These are phyloP conservation scores for Fusarium annulatum DNA, from an alignment of 2,329 filamentous ascomycete species.

Conservation along the genomic window DNA sequence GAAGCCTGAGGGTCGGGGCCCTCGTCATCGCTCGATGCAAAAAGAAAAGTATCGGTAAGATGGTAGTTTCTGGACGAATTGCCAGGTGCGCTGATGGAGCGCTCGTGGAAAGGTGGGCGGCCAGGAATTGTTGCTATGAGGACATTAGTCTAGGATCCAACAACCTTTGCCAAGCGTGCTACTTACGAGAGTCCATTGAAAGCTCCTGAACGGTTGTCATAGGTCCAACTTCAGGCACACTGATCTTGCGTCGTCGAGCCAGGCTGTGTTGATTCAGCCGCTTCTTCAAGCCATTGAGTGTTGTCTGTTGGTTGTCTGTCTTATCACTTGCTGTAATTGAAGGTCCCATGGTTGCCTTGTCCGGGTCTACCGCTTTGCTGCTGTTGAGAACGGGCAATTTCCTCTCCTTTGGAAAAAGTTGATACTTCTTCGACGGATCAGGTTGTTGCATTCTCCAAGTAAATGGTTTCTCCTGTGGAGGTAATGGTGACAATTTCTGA, in stretches of 20 bases:
- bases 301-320: slow-evolving; percentile 51
- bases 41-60: slow-evolving; percentile 42
- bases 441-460: slow-evolving; percentile 70
- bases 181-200: slow-evolving; percentile 76
- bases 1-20: slow-evolving; percentile 37
- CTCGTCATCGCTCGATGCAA: slow-evolving; percentile 40
- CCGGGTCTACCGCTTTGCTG: slow-evolving; percentile 62
- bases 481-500: slow-evolving; percentile 44
- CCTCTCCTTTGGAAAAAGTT: slow-evolving; percentile 68
- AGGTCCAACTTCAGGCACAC: slow-evolving; percentile 71
- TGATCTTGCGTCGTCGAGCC: slow-evolving; percentile 70
- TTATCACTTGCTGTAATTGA: slow-evolving; percentile 56
- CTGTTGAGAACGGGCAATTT: slow-evolving; percentile 55
- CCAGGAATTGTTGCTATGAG: slow-evolving; percentile 73
- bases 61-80: slow-evolving; percentile 59
- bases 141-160: slow-evolving; percentile 32
- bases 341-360: slow-evolving; percentile 60
- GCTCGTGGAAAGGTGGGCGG: slow-evolving; percentile 71
- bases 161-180: neutral
- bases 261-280: slow-evolving; percentile 69
- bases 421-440: slow-evolving; percentile 65
- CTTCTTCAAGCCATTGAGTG: slow-evolving; percentile 58
- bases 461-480: slow-evolving; percentile 60
- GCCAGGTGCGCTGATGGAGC: slow-evolving; percentile 71
- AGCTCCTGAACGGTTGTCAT: slow-evolving; percentile 77